Base-by-base conservation (phyloP, 371 early-diverging fungal genomes). In the Mortierella sp. region DNA sequence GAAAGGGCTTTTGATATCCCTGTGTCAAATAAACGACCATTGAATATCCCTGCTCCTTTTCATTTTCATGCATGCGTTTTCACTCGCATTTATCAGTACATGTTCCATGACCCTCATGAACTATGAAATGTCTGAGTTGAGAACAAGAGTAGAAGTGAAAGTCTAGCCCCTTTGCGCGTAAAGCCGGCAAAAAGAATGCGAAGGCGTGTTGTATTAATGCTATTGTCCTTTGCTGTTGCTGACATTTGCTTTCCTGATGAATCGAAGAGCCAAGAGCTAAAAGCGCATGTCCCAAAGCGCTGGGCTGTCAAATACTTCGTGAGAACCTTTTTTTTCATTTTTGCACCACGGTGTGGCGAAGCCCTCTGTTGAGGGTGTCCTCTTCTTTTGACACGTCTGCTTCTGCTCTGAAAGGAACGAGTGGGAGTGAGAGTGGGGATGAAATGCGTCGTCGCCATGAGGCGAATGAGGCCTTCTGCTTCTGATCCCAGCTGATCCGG, bases 1-100 rank as follows among this genome's bases (percentile, higher is more conserved):
- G 82, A 10, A 81, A 77, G 61, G 82, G 82, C 26, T 81, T 86
- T 55, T 81, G 34, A 50, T 50, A 40, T 40, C 43, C 43, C 19
- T 24, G 3, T n/a, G 40, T 21, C 3, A 61, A 16, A 37, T 14
- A 40, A 3, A 24, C 9, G 67, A 67, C 34, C 67, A 21, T 37
- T 37, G 67, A 31, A 16, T 28, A 28, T 50, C 50, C 46, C 46
- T 0, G 44, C 44, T 44, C 21, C 24, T 21, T 44, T 8, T 37
- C n/a, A 24, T 44, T 69, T 26, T 54, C 26, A n/a, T 51, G 73
- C 40, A 43, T n/a, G 53, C 24, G 24, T 26, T 37, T 37, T 55
- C 9, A 37, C 57, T 26, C 40, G 55, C 24, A n/a, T 72, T 54
- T 72, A 28, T 14, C 59, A 26, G 55, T 14, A 11, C 21, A 24